Conservation (phyloP, 1,284 basidiomycete genomes). For the Ustilago crameri region DNA sequence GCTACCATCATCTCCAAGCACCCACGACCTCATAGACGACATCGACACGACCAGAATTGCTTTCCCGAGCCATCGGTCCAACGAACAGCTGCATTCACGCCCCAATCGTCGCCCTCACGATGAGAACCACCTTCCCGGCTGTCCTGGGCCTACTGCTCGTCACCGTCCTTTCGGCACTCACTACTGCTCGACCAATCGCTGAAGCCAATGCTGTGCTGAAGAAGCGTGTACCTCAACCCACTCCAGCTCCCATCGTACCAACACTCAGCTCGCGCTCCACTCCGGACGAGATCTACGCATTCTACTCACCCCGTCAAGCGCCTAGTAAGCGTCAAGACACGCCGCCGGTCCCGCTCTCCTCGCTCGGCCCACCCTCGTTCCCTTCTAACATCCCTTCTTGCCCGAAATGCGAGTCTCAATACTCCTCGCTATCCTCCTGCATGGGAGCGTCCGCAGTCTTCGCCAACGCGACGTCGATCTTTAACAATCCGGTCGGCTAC, state of each 20-base stretch:
- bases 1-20: conserved; percentile 6
- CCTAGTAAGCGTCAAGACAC: conserved; percentile 33
- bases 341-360: conserved; percentile 43
- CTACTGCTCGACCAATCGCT: conserved; percentile 10
- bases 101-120: too few relatives aligned
- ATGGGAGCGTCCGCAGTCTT: conserved; percentile 53
- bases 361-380: conserved; percentile 48
- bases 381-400: conserved; percentile 52
- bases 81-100: too few relatives aligned
- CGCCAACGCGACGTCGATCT: conserved; percentile 53
- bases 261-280: conserved; percentile 30
- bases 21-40: background rate
- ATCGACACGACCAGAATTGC: background rate
- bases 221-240: conserved; percentile 28
- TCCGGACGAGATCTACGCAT: conserved; percentile 46
- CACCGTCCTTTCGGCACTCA: background rate
- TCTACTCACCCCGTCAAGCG: conserved; percentile 34
- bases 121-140: background rate
- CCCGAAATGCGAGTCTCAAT: conserved; percentile 52
- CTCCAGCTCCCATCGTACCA: conserved; percentile 23
- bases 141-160: background rate
- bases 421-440: conserved; percentile 51
- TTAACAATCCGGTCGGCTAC: conserved; percentile 55
- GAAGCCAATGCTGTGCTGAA: conserved; percentile 1
- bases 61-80: background rate